phyloP scores from a whole-genome alignment of 129 eudicot genomes.

The Erigeron canadensis region DNA sequence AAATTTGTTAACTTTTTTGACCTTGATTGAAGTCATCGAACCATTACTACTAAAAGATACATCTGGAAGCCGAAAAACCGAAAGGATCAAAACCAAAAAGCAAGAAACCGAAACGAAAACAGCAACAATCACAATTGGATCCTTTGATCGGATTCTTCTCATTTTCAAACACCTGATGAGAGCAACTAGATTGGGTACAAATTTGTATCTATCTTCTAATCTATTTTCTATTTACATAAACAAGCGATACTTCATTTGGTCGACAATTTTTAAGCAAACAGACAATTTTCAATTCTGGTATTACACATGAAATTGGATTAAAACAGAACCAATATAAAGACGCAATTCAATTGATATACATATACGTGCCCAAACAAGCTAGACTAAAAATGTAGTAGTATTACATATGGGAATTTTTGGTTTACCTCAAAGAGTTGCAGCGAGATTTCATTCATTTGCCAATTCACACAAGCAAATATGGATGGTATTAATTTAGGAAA shows the following conservation, averaged over 20 bases:
- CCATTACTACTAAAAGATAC: constrained; percentile 10
- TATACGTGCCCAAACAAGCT: not conserved
- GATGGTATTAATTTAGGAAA: not conserved
- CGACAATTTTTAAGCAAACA: too few relatives aligned
- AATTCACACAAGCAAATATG: too few relatives aligned
- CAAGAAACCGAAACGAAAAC: constrained; percentile 46
- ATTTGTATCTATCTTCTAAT: not conserved
- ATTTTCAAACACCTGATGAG: constrained; percentile 8
- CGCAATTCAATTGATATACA: not conserved
- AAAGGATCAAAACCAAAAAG: constrained; percentile 37
- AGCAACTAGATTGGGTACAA: too few relatives aligned
- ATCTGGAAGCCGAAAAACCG: constrained; percentile 57
- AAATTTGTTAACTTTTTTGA: constrained; percentile 13
- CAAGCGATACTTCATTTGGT: constrained; percentile 17
- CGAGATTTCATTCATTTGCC: too few relatives aligned
- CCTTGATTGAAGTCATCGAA: constrained; percentile 13
- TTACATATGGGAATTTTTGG: not conserved
- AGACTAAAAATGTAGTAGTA: not conserved
- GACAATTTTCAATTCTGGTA: too few relatives aligned
- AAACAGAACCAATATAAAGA: not conserved
- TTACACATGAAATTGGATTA: too few relatives aligned
- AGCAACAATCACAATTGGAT: constrained; percentile 34
- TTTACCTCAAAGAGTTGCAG: not conserved
- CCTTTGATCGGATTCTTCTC: constrained; percentile 36
- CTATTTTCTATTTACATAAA: not conserved